phyloP scores from a whole-genome alignment of 2,329 filamentous ascomycete genomes.

The Thielaviopsis musarum region DNA sequence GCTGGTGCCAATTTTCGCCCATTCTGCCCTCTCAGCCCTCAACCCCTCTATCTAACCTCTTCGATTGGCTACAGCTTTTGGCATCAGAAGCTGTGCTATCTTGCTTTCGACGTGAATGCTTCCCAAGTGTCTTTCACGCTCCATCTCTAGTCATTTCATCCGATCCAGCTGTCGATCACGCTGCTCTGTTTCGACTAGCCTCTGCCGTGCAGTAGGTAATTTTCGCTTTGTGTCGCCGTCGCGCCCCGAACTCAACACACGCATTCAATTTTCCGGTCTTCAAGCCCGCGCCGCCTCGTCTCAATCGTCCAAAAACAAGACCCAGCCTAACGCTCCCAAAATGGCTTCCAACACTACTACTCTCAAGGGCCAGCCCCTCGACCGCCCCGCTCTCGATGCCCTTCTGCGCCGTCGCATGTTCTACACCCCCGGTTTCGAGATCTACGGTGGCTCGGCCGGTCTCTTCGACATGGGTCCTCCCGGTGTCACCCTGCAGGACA shows the following conservation, averaged over 20 bases:
- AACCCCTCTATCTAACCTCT: not conserved
- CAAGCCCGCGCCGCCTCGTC: not conserved
- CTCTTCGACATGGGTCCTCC: conserved; percentile 90
- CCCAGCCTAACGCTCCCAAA: conserved; percentile 13
- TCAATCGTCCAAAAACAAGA: not conserved
- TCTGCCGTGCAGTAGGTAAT: conserved; percentile 2
- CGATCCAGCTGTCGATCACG: not conserved
- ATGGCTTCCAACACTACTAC: conserved; percentile 49
- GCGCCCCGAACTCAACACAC: not conserved
- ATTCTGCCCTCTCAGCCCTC: not conserved
- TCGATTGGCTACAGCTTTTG: conserved; percentile 2
- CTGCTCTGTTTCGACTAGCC: not conserved
- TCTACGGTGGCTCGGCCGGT: conserved; percentile 77
- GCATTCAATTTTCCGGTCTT: not conserved
- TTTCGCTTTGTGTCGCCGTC: not conserved
- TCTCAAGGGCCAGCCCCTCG: conserved; percentile 77
- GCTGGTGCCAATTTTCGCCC: not conserved
- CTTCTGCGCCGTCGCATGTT: conserved; percentile 80
- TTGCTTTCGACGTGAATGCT: conserved; percentile 6
- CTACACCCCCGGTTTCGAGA: conserved; percentile 90
- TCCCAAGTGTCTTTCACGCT: not conserved
- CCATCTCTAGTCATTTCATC: not conserved
- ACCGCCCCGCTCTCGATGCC: conserved; percentile 64
- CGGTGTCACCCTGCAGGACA: conserved; percentile 70
- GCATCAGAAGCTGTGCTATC: conserved; percentile 1